A percentile compares a stretch with the other conserved stretches of the same genome.
Conservation (phyloP, 257 asterid genomes). For the Linaria vulgaris region DNA sequence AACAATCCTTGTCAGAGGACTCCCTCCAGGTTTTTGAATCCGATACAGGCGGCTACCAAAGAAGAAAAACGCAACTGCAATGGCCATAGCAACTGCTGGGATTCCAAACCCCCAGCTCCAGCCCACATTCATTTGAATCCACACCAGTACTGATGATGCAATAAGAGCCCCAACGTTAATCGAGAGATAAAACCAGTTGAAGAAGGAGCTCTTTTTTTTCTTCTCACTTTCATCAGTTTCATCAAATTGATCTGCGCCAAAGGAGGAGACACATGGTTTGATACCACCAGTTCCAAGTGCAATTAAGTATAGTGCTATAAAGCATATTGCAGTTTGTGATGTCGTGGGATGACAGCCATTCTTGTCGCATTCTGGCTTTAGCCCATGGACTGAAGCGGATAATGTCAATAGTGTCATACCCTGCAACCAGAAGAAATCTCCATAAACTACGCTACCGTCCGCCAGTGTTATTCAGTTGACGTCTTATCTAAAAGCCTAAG, state of each 20-base stretch:
- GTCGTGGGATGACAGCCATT: constrained; percentile 50
- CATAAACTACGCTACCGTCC: neutral
- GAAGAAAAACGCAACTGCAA: constrained; percentile 63
- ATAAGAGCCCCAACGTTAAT: constrained; percentile 82
- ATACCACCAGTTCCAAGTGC: constrained; percentile 95
- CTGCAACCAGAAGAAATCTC: constrained; percentile 29
- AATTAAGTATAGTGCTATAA: constrained; percentile 60
- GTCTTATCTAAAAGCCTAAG: neutral
- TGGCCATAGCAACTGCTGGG: constrained; percentile 83
- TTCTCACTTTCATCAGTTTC: constrained; percentile 64
- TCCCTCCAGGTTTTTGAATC: constrained; percentile 80
- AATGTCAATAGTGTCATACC: constrained; percentile 83
- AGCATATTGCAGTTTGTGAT: constrained; percentile 44
- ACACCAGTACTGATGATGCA: constrained; percentile 78
- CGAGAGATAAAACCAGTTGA: constrained; percentile 84
- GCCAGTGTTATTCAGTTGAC: too few relatives aligned
- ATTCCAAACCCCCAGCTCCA: constrained; percentile 94
- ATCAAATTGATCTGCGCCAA: constrained; percentile 92
- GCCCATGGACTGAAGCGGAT: constrained; percentile 59
- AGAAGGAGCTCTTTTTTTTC: constrained; percentile 75
- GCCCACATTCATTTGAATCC: constrained; percentile 87
- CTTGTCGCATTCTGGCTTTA: constrained; percentile 50
- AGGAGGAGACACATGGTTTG: constrained; percentile 91
- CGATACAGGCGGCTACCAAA: constrained; percentile 62
- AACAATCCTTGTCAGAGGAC: constrained; percentile 66